Conservation (phyloP, 352 stramenopile genomes). For the Phytophthora cryptogea region DNA sequence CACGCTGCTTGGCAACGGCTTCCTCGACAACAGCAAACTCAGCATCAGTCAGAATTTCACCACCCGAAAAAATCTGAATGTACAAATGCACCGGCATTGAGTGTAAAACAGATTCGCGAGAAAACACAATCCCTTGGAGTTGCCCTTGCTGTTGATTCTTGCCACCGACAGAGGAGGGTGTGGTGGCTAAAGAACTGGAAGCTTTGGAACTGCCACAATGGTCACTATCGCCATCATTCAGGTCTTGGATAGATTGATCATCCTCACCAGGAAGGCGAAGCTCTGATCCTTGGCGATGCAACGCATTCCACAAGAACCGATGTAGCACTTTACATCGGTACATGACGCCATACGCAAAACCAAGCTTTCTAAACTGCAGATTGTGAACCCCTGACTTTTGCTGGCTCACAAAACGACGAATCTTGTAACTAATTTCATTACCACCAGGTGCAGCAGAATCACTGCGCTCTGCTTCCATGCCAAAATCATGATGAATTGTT, state of each 20-base stretch:
- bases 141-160: conserved; percentile 4
- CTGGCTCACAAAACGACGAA: conserved; percentile 70
- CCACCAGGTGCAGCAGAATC: conserved; percentile 7
- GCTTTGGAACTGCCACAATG: neutral
- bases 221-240: conserved; percentile 31
- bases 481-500: conserved; percentile 15
- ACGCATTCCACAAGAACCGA: conserved; percentile 69
- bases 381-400: conserved; percentile 57
- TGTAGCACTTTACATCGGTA: conserved; percentile 84
- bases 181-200: neutral
- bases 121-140: conserved; percentile 67
- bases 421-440: conserved; percentile 69
- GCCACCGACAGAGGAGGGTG: neutral
- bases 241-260: conserved; percentile 43
- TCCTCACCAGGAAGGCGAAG: conserved; percentile 46
- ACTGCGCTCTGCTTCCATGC: conserved; percentile 18
- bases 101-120: conserved; percentile 72
- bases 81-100: conserved; percentile 82
- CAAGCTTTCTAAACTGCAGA: conserved; percentile 75
- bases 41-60: conserved; percentile 49
- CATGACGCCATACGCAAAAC: conserved; percentile 84
- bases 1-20: conserved; percentile 46
- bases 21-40: conserved; percentile 66
- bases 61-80: conserved; percentile 79
- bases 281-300: conserved; percentile 45